Conservation (phyloP, 2,329 filamentous ascomycete species). For the Paraphaeosphaeria sporulosa region DNA sequence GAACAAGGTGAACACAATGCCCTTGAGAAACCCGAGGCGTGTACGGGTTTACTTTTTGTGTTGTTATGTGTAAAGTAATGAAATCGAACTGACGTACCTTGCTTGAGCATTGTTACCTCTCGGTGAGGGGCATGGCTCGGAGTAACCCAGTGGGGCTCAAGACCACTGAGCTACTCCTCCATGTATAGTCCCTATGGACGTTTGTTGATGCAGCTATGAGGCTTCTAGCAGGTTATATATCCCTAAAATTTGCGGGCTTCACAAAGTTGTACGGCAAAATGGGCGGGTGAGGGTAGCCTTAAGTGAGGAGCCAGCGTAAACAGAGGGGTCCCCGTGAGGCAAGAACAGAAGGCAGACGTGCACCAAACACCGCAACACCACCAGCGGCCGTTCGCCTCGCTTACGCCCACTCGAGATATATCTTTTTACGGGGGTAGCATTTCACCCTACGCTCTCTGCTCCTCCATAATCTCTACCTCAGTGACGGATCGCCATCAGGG, state of each 20-base stretch:
- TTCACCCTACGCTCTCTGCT: not conserved
- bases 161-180: not conserved
- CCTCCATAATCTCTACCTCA: not conserved
- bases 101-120: not conserved
- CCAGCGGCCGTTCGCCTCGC: not conserved
- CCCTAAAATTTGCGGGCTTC: not conserved
- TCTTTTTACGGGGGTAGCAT: not conserved
- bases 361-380: not conserved
- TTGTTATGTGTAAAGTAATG: not conserved
- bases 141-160: not conserved
- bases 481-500: not conserved
- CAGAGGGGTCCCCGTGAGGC: not conserved
- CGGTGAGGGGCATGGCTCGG: not conserved
- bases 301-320: not conserved
- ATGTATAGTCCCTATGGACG: not conserved
- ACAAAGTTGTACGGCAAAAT: not conserved
- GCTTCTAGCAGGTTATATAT: not conserved
- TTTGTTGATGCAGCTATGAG: not conserved
- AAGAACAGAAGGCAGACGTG: not conserved
- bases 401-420: not conserved
- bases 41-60: conserved; percentile 2
- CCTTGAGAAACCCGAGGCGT: not conserved
- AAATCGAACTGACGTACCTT: not conserved
- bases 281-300: not conserved
- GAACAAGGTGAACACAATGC: conserved; percentile 4